Percentiles rank a stretch among this genome's conserved stretches.
Evolutionary conservation across 495 filamentous ascomycete genomes (phyloP).

Genomic region (Hypoxylon rickii): DNA sequence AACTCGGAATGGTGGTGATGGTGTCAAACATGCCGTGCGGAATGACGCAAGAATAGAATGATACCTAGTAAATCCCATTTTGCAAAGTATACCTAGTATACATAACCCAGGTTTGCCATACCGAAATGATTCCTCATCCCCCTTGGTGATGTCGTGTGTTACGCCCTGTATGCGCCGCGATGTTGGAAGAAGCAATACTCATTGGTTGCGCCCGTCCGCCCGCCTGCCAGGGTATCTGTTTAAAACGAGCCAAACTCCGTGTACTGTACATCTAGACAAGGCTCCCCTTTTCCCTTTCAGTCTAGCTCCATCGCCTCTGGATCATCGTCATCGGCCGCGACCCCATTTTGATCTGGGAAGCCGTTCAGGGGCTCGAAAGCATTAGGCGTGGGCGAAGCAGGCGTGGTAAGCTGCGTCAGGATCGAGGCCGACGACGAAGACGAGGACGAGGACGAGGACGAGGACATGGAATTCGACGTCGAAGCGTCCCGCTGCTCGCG

Average conservation of each 20-base stretch:
- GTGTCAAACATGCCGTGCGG: not conserved
- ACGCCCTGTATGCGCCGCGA: constrained; percentile 21
- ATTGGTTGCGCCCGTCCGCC: constrained; percentile 19
- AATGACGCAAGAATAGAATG: not conserved
- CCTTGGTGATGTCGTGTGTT: too few relatives aligned
- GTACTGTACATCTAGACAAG: not conserved
- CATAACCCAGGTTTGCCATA: too few relatives aligned
- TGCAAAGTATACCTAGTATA: too few relatives aligned
- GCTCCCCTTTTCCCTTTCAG: constrained; percentile 39
- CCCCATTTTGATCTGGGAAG: constrained; percentile 4
- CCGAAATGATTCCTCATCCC: too few relatives aligned
- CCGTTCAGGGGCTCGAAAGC: constrained; percentile 12
- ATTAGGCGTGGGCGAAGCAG: not conserved
- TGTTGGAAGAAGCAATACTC: not conserved
- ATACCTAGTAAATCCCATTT: not conserved
- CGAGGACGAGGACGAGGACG: too few relatives aligned
- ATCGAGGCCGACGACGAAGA: not conserved
- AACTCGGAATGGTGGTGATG: too few relatives aligned
- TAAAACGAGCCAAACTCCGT: constrained; percentile 27
- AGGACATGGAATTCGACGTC: not conserved
- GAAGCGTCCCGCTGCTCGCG: constrained; percentile 2
- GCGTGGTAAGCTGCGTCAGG: not conserved
- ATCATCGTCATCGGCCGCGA: constrained; percentile 41
- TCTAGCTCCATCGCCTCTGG: constrained; percentile 76
- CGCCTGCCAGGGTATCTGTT: constrained; percentile 30